Percentiles rank a stretch among this genome's conserved stretches.
phyloP scores from a whole-genome alignment of 371 early-diverging fungal genomes.

The Mortierella sp. region DNA sequence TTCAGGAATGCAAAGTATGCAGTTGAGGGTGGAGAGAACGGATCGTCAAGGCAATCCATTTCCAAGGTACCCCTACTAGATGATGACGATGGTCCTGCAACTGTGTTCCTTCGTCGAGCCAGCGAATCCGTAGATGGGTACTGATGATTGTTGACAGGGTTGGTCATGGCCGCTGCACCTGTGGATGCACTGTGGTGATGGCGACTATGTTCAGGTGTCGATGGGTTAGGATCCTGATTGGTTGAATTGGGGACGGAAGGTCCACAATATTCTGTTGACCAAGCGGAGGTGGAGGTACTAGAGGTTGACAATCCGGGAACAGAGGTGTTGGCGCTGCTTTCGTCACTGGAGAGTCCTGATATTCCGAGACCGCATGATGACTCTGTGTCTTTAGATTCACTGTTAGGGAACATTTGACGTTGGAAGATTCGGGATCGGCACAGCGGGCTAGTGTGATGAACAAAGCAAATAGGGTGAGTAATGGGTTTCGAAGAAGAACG shows the following conservation, averaged over 20 bases:
- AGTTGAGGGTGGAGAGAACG: slow-evolving; percentile 49
- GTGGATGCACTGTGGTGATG: background rate
- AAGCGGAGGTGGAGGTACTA: slow-evolving; percentile 23
- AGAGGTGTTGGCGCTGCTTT: slow-evolving; percentile 11
- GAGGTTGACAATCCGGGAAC: slow-evolving; percentile 27
- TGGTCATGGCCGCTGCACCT: slow-evolving; percentile 5
- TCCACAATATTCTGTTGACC: slow-evolving; percentile 49
- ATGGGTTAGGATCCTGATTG: slow-evolving; percentile 3
- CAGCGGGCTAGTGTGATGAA: slow-evolving; percentile 21
- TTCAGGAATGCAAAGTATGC: slow-evolving; percentile 50
- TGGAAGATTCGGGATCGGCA: slow-evolving; percentile 44
- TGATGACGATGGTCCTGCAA: slow-evolving; percentile 14
- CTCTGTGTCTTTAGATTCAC: slow-evolving; percentile 18
- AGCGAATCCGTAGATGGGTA: slow-evolving; percentile 11
- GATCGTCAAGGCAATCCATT: slow-evolving; percentile 23
- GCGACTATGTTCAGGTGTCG: background rate
- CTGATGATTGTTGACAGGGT: slow-evolving; percentile 3
- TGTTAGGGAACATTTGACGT: slow-evolving; percentile 36
- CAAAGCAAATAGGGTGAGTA: slow-evolving; percentile 4
- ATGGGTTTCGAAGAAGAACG: too few species aligned
- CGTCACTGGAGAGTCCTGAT: slow-evolving; percentile 23
- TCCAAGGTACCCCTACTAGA: slow-evolving; percentile 15
- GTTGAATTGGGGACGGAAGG: background rate
- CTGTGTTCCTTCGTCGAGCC: slow-evolving; percentile 35
- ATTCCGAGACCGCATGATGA: slow-evolving; percentile 29